Evolutionary conservation across 371 early-diverging fungal genomes (phyloP).

Genomic region (Syncephalis plumigaleata): DNA sequence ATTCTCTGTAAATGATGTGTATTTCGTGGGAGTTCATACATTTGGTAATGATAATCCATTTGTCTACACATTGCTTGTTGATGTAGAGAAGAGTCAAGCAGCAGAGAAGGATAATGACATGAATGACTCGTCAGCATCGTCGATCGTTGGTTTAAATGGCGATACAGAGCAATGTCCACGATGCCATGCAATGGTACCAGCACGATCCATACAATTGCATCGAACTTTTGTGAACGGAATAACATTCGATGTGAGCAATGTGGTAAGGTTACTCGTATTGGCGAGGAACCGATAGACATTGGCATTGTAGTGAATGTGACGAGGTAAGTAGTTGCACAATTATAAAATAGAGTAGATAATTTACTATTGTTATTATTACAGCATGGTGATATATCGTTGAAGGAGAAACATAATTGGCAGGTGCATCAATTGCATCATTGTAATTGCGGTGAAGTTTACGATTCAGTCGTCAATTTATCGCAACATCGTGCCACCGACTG

Average conservation of each 20-base stretch:
- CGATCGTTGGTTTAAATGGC: too few relatives aligned
- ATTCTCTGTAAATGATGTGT: too few relatives aligned
- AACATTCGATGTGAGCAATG: constrained; percentile 49
- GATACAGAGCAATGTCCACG: too few relatives aligned
- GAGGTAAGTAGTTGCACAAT: constrained; percentile 10
- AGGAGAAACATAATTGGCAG: constrained; percentile 43
- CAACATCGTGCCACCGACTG: constrained; percentile 52
- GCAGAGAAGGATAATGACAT: too few relatives aligned
- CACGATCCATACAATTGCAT: constrained; percentile 39
- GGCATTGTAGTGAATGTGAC: constrained; percentile 66
- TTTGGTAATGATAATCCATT: too few relatives aligned
- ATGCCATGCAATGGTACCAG: constrained; percentile 21
- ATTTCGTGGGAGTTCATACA: too few relatives aligned
- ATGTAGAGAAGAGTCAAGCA: too few relatives aligned
- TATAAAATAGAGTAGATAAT: neutral
- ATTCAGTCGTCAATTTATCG: constrained; percentile 29
- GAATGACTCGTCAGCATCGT: too few relatives aligned
- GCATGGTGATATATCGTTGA: constrained; percentile 20
- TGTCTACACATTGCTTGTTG: too few relatives aligned
- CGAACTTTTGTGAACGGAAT: constrained; percentile 62
- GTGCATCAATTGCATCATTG: constrained; percentile 44
- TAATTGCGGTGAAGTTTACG: constrained; percentile 24
- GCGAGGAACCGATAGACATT: constrained; percentile 41
- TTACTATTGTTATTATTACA: neutral
- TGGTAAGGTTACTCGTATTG: constrained; percentile 41